A percentile compares a stretch with the other conserved stretches of the same genome.
phyloP scores from a whole-genome alignment of 371 early-diverging fungal species.

The Mucor lusitanicus region DNA sequence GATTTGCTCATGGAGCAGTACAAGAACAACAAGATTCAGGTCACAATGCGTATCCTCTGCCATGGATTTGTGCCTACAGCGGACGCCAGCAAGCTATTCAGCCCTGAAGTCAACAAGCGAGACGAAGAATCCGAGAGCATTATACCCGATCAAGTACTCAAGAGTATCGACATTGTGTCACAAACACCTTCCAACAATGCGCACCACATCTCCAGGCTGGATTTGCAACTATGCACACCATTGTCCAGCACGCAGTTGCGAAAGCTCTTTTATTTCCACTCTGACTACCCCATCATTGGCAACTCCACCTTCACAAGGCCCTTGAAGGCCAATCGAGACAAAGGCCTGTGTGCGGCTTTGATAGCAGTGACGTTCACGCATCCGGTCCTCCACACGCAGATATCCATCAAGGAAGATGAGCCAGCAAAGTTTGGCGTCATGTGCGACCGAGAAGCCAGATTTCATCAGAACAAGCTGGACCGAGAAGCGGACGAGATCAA shows the following conservation, averaged over 20 bases:
- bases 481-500: constrained; percentile 51
- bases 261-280: constrained; percentile 39
- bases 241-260: constrained; percentile 39
- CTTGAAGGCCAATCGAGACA: constrained; percentile 62
- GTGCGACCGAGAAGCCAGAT: constrained; percentile 60
- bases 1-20: constrained; percentile 31
- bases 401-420: constrained; percentile 34
- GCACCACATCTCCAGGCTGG: constrained; percentile 43
- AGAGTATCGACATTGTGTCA: constrained; percentile 21
- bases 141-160: constrained; percentile 5
- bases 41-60: constrained; percentile 47
- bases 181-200: constrained; percentile 54
- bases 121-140: constrained; percentile 20
- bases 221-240: constrained; percentile 39
- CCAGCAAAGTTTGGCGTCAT: constrained; percentile 55
- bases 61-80: constrained; percentile 41
- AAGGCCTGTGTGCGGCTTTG: constrained; percentile 63
- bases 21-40: constrained; percentile 25
- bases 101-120: constrained; percentile 9
- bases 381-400: constrained; percentile 19
- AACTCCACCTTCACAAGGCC: constrained; percentile 56
- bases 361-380: constrained; percentile 49
- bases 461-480: constrained; percentile 50
- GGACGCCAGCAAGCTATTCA: constrained; percentile 12
- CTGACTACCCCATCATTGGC: constrained; percentile 65